Percentiles rank a stretch among this genome's conserved stretches.
Evolutionary conservation across 306 rosid species (phyloP).

Genomic region (Castanea mollissima): DNA sequence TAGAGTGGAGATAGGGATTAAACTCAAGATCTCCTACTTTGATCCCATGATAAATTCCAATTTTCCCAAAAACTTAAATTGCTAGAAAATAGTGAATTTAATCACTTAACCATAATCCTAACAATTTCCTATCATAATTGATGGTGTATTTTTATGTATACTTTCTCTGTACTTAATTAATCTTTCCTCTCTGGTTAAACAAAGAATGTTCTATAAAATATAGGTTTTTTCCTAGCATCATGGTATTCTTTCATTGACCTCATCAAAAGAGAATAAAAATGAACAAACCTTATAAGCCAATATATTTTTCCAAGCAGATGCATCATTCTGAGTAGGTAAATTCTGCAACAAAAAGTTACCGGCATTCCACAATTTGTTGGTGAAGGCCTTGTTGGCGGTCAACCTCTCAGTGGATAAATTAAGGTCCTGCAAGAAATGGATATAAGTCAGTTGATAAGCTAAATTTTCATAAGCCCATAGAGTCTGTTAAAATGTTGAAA

Average conservation of each 20-base stretch:
- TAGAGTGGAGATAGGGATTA: too few relatives aligned
- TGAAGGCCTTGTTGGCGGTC: slow-evolving; percentile 89
- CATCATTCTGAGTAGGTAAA: slow-evolving; percentile 63
- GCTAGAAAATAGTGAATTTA: too few relatives aligned
- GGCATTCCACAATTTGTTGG: slow-evolving; percentile 97
- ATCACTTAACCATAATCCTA: too few relatives aligned
- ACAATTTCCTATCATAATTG: too few relatives aligned
- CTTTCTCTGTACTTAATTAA: background rate
- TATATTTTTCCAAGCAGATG: slow-evolving; percentile 61
- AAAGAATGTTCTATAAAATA: background rate
- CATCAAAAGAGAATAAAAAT: background rate
- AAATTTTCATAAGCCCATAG: slow-evolving; percentile 3
- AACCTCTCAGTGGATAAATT: slow-evolving; percentile 85
- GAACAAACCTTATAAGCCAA: slow-evolving; percentile 51
- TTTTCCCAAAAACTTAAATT: too few relatives aligned
- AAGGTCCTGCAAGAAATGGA: slow-evolving; percentile 66
- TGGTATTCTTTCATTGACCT: background rate
- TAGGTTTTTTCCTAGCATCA: background rate
- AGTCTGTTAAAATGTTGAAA: slow-evolving; percentile 13
- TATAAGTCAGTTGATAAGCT: background rate
- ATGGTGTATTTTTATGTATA: too few relatives aligned
- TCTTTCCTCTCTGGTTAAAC: background rate
- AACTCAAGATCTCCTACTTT: too few relatives aligned
- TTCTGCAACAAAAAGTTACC: slow-evolving; percentile 89
- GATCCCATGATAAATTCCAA: too few relatives aligned